A percentile compares a stretch with the other conserved stretches of the same genome.
Conservation (phyloP, 306 rosid species). For the Vicia villosa region DNA sequence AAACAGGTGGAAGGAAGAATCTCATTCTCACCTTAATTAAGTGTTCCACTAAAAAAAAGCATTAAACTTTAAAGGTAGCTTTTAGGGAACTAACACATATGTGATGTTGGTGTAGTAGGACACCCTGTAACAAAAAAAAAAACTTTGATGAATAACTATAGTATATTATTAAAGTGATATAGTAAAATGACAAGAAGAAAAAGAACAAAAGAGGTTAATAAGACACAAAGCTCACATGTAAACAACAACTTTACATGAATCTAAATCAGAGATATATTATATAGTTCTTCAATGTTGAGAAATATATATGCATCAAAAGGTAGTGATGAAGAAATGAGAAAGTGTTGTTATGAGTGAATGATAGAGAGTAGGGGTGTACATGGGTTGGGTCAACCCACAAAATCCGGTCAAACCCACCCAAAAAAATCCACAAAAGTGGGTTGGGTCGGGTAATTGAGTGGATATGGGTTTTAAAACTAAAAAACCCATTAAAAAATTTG, state of each 20-base stretch:
- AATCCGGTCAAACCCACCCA: too few relatives aligned
- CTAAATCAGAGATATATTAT: slow-evolving; percentile 29
- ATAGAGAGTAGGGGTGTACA: too few relatives aligned
- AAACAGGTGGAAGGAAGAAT: slow-evolving; percentile 33
- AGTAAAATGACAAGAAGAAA: slow-evolving; percentile 34
- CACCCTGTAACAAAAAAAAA: slow-evolving; percentile 45
- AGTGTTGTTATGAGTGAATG: neutral
- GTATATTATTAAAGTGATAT: slow-evolving; percentile 2
- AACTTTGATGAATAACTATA: neutral
- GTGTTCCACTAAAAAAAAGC: slow-evolving; percentile 39
- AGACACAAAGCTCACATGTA: slow-evolving; percentile 46
- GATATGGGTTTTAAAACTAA: too few relatives aligned
- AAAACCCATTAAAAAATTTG: too few relatives aligned
- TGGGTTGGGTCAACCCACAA: too few relatives aligned
- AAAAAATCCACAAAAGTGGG: too few relatives aligned
- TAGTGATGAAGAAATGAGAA: neutral
- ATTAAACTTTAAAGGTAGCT: slow-evolving; percentile 42
- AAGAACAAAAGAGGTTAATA: slow-evolving; percentile 25
- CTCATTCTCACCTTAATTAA: slow-evolving; percentile 36
- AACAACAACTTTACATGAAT: slow-evolving; percentile 36
- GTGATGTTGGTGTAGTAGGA: slow-evolving; percentile 31
- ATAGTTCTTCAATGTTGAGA: neutral
- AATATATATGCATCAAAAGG: neutral
- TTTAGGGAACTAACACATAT: slow-evolving; percentile 25
- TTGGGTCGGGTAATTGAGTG: too few relatives aligned